Percentiles rank a stretch among this genome's conserved stretches.
Evolutionary conservation across 163 green algal genomes (phyloP).

Genomic region (Volvox carteri): DNA sequence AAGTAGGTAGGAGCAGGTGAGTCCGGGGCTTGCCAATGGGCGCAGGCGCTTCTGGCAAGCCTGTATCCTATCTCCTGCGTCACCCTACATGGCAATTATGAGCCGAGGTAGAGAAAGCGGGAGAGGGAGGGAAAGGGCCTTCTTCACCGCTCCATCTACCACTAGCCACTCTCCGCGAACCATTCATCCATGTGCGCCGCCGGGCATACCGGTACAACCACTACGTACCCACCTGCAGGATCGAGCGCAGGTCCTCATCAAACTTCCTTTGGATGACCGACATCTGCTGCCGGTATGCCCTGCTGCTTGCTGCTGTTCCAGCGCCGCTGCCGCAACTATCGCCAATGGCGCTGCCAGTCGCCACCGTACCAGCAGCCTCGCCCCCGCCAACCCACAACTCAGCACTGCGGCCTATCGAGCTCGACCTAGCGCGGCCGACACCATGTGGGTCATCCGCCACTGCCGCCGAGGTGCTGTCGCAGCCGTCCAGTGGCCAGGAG

Average conservation of each 20-base stretch:
- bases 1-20: too few relatives aligned
- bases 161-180: too few relatives aligned
- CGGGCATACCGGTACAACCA: too few relatives aligned
- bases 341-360: neutral
- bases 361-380: neutral
- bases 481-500: slow-evolving; percentile 45
- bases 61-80: too few relatives aligned
- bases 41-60: too few relatives aligned
- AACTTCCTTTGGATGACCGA: slow-evolving; percentile 65
- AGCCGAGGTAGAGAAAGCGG: too few relatives aligned
- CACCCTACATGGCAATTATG: too few relatives aligned
- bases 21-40: too few relatives aligned
- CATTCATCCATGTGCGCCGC: too few relatives aligned
- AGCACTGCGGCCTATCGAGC: neutral
- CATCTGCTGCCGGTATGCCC: slow-evolving; percentile 66
- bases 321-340: neutral
- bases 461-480: slow-evolving; percentile 19
- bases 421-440: neutral
- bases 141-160: too few relatives aligned
- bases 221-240: slow-evolving; percentile 66
- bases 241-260: slow-evolving; percentile 68
- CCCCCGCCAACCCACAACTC: neutral
- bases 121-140: too few relatives aligned
- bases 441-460: neutral
- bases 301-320: neutral